Conservation (phyloP, 2,329 filamentous ascomycete genomes). For the Botrytis squamosa region DNA sequence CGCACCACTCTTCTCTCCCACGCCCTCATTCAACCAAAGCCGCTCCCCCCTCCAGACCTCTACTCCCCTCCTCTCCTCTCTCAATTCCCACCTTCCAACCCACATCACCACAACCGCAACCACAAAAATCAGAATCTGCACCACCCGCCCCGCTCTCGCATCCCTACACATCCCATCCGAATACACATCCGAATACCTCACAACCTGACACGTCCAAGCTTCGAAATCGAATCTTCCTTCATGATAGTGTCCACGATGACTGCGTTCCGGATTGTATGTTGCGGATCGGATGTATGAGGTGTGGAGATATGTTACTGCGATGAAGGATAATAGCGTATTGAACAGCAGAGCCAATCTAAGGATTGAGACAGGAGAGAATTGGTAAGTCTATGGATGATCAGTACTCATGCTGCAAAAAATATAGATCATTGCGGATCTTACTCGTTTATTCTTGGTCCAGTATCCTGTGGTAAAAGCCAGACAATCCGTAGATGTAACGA, state of each 20-base stretch:
- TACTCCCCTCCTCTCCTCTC: too few relatives aligned
- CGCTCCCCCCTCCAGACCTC: not conserved
- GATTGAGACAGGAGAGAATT: too few relatives aligned
- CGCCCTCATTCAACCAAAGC: not conserved
- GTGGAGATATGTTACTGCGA: not conserved
- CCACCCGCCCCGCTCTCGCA: not conserved
- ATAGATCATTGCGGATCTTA: too few relatives aligned
- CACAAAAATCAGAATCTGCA: not conserved
- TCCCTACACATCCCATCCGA: not conserved
- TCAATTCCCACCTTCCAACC: too few relatives aligned
- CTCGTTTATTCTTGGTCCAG: too few relatives aligned
- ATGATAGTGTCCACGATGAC: not conserved
- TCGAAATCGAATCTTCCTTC: not conserved
- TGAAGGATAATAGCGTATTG: too few relatives aligned
- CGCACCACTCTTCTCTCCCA: not conserved
- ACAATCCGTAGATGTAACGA: too few relatives aligned
- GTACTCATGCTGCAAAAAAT: accelerated
- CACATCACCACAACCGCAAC: not conserved
- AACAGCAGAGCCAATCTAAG: too few relatives aligned
- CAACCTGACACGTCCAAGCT: not conserved
- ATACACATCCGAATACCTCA: not conserved
- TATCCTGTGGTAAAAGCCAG: too few relatives aligned
- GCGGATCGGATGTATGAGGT: not conserved
- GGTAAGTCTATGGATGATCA: too few relatives aligned
- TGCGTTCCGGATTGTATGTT: not conserved